phyloP scores from a whole-genome alignment of 129 eudicot species.

The Ambrosia artemisiifolia region DNA sequence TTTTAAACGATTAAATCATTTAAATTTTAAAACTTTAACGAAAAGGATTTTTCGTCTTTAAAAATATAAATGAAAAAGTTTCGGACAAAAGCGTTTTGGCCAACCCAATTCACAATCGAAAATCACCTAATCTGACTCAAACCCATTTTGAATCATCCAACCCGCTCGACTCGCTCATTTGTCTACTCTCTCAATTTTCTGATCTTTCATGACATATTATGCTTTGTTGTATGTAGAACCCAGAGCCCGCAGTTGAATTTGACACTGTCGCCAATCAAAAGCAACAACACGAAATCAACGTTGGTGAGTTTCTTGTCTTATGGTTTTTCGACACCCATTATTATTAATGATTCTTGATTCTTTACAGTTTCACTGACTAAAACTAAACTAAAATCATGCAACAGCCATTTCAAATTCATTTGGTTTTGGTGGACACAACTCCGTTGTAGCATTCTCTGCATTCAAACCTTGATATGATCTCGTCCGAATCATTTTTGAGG shows the following conservation, averaged over 20 bases:
- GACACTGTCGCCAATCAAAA: conserved; percentile 34
- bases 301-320: conserved; percentile 30
- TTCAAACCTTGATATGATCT: conserved; percentile 59
- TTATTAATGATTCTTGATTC: background rate
- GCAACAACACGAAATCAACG: conserved; percentile 35
- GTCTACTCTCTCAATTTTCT: too few species aligned
- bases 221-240: conserved; percentile 21
- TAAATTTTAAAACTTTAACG: background rate
- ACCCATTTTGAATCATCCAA: background rate
- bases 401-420: conserved; percentile 89
- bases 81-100: background rate
- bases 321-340: background rate
- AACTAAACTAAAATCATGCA: conserved; percentile 16
- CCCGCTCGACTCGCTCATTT: background rate
- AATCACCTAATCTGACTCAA: background rate
- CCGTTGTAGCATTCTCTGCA: conserved; percentile 81
- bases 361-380: background rate
- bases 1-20: background rate
- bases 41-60: background rate
- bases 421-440: conserved; percentile 91
- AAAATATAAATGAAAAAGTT: background rate
- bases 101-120: background rate
- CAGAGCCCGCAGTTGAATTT: conserved; percentile 33
- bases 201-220: background rate
- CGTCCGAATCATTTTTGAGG: conserved; percentile 10